Conservation (phyloP, 75 land plant species). For the Cryptomeria japonica region DNA sequence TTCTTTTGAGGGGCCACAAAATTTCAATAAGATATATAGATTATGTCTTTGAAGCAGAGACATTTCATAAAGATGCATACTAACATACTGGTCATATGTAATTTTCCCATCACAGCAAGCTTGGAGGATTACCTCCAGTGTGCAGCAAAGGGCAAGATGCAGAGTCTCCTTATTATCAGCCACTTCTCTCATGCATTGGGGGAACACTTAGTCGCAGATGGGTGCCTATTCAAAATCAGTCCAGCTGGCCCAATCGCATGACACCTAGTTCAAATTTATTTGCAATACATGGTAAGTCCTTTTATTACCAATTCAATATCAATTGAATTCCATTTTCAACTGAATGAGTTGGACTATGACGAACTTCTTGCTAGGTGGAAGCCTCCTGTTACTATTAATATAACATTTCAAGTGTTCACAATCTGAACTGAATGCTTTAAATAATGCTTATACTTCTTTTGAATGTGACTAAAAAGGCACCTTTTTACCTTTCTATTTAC, state of each 20-base stretch:
- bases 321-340: constrained; percentile 2
- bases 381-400: background rate
- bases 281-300: constrained; percentile 44
- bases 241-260: constrained; percentile 59
- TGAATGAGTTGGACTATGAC: background rate
- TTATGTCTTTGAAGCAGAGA: background rate
- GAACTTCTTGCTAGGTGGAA: constrained; percentile 9
- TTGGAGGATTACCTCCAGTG: constrained; percentile 36
- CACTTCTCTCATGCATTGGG: constrained; percentile 55
- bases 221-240: constrained; percentile 59
- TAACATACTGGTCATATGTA: background rate
- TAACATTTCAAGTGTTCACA: background rate
- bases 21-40: background rate
- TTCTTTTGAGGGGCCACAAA: background rate
- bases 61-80: background rate
- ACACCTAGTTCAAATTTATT: constrained; percentile 45
- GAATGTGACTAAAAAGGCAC: background rate
- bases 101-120: background rate
- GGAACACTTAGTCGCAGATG: constrained; percentile 66
- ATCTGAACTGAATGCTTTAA: background rate
- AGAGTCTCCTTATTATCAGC: constrained; percentile 71
- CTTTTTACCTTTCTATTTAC: constrained; percentile 6
- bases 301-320: background rate
- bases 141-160: constrained; percentile 65
- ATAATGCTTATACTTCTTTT: background rate